phyloP scores from a whole-genome alignment of 1,139 yeast genomes.

The Taphrina wiesneri region DNA sequence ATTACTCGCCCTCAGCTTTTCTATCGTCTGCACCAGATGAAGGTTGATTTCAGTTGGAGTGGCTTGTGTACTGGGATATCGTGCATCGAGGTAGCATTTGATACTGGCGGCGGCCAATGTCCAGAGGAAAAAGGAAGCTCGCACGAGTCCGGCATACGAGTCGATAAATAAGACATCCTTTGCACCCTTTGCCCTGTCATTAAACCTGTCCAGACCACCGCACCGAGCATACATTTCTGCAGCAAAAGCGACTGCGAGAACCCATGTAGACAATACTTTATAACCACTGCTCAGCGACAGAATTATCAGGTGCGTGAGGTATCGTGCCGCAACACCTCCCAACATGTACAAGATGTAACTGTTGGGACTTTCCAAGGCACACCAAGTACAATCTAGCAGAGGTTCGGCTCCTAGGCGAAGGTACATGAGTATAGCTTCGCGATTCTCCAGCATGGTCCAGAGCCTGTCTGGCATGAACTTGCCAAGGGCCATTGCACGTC shows the following conservation, averaged over 20 bases:
- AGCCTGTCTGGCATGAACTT: background rate
- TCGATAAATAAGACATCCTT: conserved; percentile 11
- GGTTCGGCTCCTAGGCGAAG: conserved; percentile 18
- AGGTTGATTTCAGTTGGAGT: background rate
- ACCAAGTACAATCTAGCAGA: conserved; percentile 17
- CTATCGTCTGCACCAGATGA: conserved; percentile 11
- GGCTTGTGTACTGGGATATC: background rate
- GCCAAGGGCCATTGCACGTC: background rate
- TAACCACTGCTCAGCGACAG: conserved; percentile 3
- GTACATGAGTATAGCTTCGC: background rate
- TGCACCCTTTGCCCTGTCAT: background rate
- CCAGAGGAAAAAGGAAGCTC: conserved; percentile 15
- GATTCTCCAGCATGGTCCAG: conserved; percentile 17
- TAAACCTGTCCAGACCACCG: conserved; percentile 22
- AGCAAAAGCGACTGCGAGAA: background rate
- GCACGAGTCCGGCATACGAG: background rate
- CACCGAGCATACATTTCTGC: conserved; percentile 10
- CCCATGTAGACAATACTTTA: background rate
- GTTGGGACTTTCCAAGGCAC: conserved; percentile 6
- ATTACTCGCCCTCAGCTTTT: conserved; percentile 17
- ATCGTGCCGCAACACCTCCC: conserved; percentile 3
- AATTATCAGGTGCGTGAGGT: background rate
- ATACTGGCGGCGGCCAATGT: background rate
- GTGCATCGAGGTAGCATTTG: conserved; percentile 19
- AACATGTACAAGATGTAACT: conserved; percentile 6